These are phyloP conservation scores for Lachnellula subtilissima DNA, from an alignment of 2,329 filamentous ascomycete genomes.

Conservation along the genomic window DNA sequence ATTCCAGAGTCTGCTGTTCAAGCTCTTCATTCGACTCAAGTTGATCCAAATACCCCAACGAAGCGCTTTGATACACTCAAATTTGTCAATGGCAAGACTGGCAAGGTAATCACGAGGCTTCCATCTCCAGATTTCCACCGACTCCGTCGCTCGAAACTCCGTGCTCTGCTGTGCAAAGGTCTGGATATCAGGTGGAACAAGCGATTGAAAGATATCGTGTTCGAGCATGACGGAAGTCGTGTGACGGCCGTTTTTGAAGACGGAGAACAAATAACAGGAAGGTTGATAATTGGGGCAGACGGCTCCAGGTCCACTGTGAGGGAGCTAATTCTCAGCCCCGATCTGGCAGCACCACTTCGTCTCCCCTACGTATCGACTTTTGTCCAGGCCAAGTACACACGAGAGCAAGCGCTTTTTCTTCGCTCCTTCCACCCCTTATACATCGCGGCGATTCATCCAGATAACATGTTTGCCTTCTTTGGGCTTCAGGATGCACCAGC, in stretches of 20 bases:
- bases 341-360: slow-evolving; percentile 31
- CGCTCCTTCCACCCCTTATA: slow-evolving; percentile 42
- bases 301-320: slow-evolving; percentile 31
- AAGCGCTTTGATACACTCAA: slow-evolving; percentile 28
- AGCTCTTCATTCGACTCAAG: slow-evolving; percentile 27
- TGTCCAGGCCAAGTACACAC: slow-evolving; percentile 38
- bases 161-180: slow-evolving; percentile 32
- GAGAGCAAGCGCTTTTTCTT: slow-evolving; percentile 40
- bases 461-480: slow-evolving; percentile 41
- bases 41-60: slow-evolving; percentile 30
- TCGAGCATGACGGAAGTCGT: slow-evolving; percentile 25
- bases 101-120: slow-evolving; percentile 22
- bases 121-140: slow-evolving; percentile 32
- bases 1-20: slow-evolving; percentile 28
- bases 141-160: slow-evolving; percentile 34
- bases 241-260: slow-evolving; percentile 33
- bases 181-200: slow-evolving; percentile 38
- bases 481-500: slow-evolving; percentile 39
- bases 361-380: slow-evolving; percentile 43
- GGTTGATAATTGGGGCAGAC: slow-evolving; percentile 33
- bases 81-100: slow-evolving; percentile 33
- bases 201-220: slow-evolving; percentile 32
- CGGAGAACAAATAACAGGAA: slow-evolving; percentile 26
- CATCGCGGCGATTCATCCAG: slow-evolving; percentile 39
- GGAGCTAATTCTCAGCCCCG: slow-evolving; percentile 29